phyloP scores from a whole-genome alignment of 2,329 filamentous ascomycete species.

The Fusarium setosum region DNA sequence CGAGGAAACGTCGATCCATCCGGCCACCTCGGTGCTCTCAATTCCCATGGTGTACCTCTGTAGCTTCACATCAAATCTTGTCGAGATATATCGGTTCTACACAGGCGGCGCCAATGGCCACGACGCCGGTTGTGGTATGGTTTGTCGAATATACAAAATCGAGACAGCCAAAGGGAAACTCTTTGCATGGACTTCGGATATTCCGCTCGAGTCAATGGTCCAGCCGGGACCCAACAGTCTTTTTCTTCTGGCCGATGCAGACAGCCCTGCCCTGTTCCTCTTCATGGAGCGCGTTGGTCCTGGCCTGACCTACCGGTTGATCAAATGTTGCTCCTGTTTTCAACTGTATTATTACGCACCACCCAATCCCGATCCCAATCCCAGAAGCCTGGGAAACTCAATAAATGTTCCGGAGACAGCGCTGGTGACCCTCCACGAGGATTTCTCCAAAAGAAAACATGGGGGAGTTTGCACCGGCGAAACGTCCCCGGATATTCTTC shows the following conservation, averaged over 20 bases:
- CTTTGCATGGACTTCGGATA: background rate
- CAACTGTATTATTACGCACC: too few relatives aligned
- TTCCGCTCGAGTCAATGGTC: background rate
- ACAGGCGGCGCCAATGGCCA: background rate
- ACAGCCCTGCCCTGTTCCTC: background rate
- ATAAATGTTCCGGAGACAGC: too few relatives aligned
- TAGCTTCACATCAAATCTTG: background rate
- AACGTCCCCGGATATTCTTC: too few relatives aligned
- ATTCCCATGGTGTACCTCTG: too few relatives aligned
- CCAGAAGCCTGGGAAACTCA: too few relatives aligned
- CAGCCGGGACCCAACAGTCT: background rate
- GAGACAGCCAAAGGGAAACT: background rate
- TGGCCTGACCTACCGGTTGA: background rate
- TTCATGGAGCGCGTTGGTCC: background rate
- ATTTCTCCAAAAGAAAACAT: too few relatives aligned
- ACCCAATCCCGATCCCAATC: too few relatives aligned
- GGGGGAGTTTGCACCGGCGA: too few relatives aligned
- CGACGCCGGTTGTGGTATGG: too few relatives aligned
- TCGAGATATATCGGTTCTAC: background rate
- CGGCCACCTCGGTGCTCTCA: too few relatives aligned
- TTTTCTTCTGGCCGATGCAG: background rate
- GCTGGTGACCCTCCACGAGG: too few relatives aligned
- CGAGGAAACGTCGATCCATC: too few relatives aligned
- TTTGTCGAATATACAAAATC: background rate
- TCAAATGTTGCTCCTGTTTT: background rate